Evolutionary conservation across 2,329 filamentous ascomycete species (phyloP), one percentile per base, ranked within the genome.

Genomic region (Orbilia oligospora): DNA sequence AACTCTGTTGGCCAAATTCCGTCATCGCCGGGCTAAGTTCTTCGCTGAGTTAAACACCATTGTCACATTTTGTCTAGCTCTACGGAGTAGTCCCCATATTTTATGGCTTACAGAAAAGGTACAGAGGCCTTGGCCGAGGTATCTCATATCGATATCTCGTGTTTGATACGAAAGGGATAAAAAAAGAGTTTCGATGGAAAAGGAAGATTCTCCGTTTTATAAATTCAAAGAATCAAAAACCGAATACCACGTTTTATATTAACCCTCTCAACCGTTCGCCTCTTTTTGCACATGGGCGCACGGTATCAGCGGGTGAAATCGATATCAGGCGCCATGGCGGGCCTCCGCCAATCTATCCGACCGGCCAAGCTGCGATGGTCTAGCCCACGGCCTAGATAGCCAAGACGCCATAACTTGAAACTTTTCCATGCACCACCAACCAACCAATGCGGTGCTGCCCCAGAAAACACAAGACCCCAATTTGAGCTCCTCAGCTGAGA

Each of bases 401-500:
- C 51, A 73, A 71, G 68, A 70, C 38, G 33, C 48, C 46, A 71
- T 65, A 30, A 30, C 46, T 49, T 65, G 44, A 65, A 65, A 48
- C 44, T 65, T 49, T 65, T 33, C 16, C 36, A 61, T 61, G 33
- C 55, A 41, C 55, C n/a, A n/a, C n/a, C 56, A 38, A 44, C 55
- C 56, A 41, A 46, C 44, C 44, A 41, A 41, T 41, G 22, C 20
- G 27, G 46, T 46, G 41, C 27, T 71, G 41, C 67, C 44, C n/a
- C 44, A 46, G 49, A 48, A 27, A 27, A 63, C 56, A 46, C 33
- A 38, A 53, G 44, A 46, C 33, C 10, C 58, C 58, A 65, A 53
- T 71, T 55, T 55, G 20, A 44, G 14, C 46, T 48, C 46, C 48
- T 73, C 70, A 67, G 70, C 70, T 73, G 70, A 67, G 70, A n/a